Evolutionary conservation across 495 filamentous ascomycete genomes (phyloP), one percentile per base, ranked within the genome.

Genomic region (Physcia stellaris): DNA sequence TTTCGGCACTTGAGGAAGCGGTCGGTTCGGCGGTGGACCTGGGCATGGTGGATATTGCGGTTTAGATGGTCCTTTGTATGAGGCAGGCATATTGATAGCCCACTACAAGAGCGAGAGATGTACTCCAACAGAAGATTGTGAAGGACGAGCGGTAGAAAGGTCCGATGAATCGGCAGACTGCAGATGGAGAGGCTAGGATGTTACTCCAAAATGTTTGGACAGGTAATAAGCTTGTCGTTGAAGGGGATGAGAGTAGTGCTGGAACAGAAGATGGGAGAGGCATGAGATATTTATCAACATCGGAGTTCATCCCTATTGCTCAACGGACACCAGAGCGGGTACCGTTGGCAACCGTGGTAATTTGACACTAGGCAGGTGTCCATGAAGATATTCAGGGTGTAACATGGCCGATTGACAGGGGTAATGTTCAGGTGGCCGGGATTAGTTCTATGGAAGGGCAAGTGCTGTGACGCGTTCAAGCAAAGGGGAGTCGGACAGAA

Each of bases 141-240:
- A 13, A 28, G 26, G 26, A 28, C 26, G 26, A 18, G 32, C 6
- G 6, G n/a, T 35, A 18, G 19, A 3, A 19, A 18, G 2, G 12
- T 4, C 1, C 65, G 63, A 2, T 2, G 32, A 7, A 19, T 3
- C 4, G 32, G 32, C 13, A 11, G 32, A 2, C 11, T 12, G 17
- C 18, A 13, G 12, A 35, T 35, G 32, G 32, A 50, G 7, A 13
- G 32, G 17, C n/a, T 12, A 2, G 12, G 32, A n/a, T 12, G 32
- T 12, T 15, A 18, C n/a, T 15, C 19, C 19, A 18, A 18, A n/a
- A 19, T 35, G 13, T 13, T 58, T 52, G 26, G 58, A 59, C 1
- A 59, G 52, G 0, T 61, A 45, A 11, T 64, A 60, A 59, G 42
- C 61, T 65, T 7, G 57, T 56, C 31, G 61, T 60, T 1, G 62